These are phyloP conservation scores for Trametes sp. DNA, from an alignment of 1,284 basidiomycete species.

Conservation along the genomic window DNA sequence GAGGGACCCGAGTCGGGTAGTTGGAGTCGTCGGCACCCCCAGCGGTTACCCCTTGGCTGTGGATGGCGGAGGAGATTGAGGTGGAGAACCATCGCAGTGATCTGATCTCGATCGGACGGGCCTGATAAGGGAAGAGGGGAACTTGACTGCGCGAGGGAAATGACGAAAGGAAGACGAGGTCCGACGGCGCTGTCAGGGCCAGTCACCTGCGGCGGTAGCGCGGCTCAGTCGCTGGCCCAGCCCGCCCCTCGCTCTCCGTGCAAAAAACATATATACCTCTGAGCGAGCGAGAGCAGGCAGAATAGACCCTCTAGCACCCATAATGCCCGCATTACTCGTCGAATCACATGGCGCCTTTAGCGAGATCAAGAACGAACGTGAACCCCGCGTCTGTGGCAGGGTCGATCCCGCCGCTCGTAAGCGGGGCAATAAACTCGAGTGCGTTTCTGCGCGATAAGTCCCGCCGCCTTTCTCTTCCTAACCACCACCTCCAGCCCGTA, in stretches of 20 bases:
- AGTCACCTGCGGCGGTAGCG: constrained; percentile 29
- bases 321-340: constrained; percentile 29
- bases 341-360: constrained; percentile 25
- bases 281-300: neutral
- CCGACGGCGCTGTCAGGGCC: neutral
- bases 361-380: constrained; percentile 22
- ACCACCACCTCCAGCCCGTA: constrained; percentile 30
- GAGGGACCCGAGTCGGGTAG: no score
- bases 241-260: neutral
- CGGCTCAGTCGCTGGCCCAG: constrained; percentile 12
- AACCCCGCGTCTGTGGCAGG: constrained; percentile 20
- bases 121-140: constrained; percentile 13
- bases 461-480: constrained; percentile 23
- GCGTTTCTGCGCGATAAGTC: constrained; percentile 30
- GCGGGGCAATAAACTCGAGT: constrained; percentile 33
- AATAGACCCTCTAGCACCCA: no score
- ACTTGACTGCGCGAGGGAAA: constrained; percentile 12
- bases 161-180: constrained; percentile 24
- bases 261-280: constrained; percentile 14
- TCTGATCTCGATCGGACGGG: constrained; percentile 27
- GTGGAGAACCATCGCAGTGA: constrained; percentile 14
- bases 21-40: no score
- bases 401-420: constrained; percentile 20
- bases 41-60: neutral
- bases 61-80: constrained; percentile 2